Percentiles rank a stretch among this genome's conserved stretches.
phyloP scores from a whole-genome alignment of 1,139 yeast genomes.

The Diutina siamensis region DNA sequence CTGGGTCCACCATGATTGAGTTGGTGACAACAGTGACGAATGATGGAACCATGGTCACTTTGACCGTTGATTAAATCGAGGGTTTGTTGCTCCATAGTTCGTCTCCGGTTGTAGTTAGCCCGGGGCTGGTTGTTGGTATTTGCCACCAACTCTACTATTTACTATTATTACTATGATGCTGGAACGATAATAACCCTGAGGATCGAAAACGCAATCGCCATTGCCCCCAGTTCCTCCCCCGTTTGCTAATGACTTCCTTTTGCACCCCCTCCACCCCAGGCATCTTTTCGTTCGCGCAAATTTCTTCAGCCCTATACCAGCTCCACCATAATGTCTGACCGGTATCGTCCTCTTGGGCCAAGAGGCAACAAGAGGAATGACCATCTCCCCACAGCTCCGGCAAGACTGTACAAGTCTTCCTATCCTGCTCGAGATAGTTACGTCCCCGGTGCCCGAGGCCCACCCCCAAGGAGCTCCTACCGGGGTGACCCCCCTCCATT shows the following conservation, averaged over 20 bases:
- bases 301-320: not conserved
- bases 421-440: not conserved
- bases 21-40: too few relatives aligned
- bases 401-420: not conserved
- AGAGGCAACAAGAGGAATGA: not conserved
- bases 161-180: too few relatives aligned
- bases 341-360: constrained; percentile 2
- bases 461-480: not conserved
- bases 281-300: constrained; percentile 6
- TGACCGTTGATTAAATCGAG: not conserved
- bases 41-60: too few relatives aligned
- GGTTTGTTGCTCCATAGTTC: not conserved
- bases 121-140: too few relatives aligned
- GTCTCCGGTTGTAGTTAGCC: not conserved
- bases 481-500: not conserved
- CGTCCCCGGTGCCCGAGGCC: not conserved
- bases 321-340: constrained; percentile 1
- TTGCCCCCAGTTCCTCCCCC: not conserved
- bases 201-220: too few relatives aligned
- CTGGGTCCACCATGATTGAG: too few relatives aligned
- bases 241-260: not conserved
- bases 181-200: too few relatives aligned
- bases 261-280: not conserved
- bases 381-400: not conserved
- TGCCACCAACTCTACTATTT: too few relatives aligned